phyloP scores from a whole-genome alignment of 1,139 yeast species.

The Schwanniomyces etchellsii region DNA sequence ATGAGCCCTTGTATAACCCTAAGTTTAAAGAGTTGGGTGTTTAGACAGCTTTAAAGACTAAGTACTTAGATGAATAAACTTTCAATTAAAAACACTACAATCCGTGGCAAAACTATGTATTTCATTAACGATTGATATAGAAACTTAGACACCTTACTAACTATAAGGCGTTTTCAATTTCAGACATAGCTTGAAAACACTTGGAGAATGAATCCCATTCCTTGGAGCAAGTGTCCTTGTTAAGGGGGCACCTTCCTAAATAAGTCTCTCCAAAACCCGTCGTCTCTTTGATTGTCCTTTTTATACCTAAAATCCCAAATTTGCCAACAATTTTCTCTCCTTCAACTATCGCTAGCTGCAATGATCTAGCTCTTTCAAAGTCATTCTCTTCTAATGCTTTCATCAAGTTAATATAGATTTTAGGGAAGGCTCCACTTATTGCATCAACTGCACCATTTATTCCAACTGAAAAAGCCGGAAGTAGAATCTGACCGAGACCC shows the following conservation, averaged over 20 bases:
- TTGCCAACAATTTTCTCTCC: conserved; percentile 37
- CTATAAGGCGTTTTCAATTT: no score
- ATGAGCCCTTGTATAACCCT: conserved; percentile 11
- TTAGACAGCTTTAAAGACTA: no score
- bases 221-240: no score
- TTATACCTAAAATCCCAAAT: conserved; percentile 40
- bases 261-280: conserved; percentile 13
- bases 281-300: conserved; percentile 28
- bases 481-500: conserved; percentile 42
- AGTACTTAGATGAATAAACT: no score
- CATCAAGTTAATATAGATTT: conserved; percentile 30
- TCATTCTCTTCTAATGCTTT: conserved; percentile 21
- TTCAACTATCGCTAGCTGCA: conserved; percentile 33
- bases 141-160: no score
- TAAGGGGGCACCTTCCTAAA: conserved; percentile 16
- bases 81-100: no score
- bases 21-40: conserved; percentile 7
- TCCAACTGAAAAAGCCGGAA: conserved; percentile 40
- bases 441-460: conserved; percentile 44
- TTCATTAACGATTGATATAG: no score
- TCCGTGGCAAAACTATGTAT: no score
- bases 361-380: conserved; percentile 28
- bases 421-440: conserved; percentile 36
- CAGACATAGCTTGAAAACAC: no score
- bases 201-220: no score